Conservation (phyloP, 768 basidiomycete species). For the Mycena polygramma region DNA sequence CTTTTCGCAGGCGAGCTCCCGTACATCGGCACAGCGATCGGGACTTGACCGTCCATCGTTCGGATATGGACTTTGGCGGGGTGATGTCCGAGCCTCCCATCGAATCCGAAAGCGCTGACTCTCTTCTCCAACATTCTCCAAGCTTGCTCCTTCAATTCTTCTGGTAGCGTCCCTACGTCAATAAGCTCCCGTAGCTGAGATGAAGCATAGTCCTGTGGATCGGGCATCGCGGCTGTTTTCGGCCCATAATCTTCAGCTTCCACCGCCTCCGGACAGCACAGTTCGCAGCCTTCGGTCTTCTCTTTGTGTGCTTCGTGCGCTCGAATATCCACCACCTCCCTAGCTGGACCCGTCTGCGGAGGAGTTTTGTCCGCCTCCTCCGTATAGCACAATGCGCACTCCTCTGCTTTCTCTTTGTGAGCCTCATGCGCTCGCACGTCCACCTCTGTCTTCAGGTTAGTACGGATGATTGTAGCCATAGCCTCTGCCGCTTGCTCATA, state of each 20-base stretch:
- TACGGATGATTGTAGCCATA: background rate
- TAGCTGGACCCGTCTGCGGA: too few relatives aligned
- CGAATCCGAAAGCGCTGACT: too few relatives aligned
- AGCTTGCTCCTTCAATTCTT: background rate
- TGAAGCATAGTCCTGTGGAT: background rate
- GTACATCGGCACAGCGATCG: background rate
- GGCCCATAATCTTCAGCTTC: background rate
- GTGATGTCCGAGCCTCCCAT: too few relatives aligned
- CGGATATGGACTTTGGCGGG: too few relatives aligned
- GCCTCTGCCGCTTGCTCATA: background rate
- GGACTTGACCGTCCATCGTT: too few relatives aligned
- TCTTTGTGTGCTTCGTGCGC: too few relatives aligned
- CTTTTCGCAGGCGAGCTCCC: background rate
- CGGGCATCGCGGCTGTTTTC: background rate
- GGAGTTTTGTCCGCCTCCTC: too few relatives aligned
- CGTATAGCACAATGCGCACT: too few relatives aligned
- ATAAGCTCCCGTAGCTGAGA: background rate
- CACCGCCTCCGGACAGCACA: background rate
- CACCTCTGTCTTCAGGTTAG: background rate
- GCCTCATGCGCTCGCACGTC: too few relatives aligned
- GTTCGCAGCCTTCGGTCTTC: too few relatives aligned
- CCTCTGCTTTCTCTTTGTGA: too few relatives aligned
- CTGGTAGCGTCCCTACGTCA: background rate
- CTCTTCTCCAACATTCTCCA: background rate
- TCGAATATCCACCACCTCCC: too few relatives aligned